A percentile compares a stretch with the other conserved stretches of the same genome.
phyloP scores from a whole-genome alignment of 2,329 filamentous ascomycete genomes.

The Aspergillus amoenus region DNA sequence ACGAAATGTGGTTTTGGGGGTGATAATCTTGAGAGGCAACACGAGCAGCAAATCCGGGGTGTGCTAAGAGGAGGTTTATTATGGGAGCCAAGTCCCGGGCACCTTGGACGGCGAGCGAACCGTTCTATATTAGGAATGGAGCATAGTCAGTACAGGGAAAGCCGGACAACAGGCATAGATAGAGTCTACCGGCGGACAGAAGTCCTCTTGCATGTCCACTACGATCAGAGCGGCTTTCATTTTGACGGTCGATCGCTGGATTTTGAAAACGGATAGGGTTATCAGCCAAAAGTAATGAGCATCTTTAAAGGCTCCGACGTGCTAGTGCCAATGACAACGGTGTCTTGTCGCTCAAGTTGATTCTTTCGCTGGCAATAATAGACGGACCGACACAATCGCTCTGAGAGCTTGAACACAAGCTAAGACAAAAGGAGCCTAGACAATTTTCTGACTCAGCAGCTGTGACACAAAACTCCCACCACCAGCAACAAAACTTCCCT shows the following conservation, averaged over 20 bases:
- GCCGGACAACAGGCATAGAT: slow-evolving; percentile 7
- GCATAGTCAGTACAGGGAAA: slow-evolving; percentile 3
- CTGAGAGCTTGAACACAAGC: not conserved
- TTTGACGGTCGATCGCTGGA: not conserved
- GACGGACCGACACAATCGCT: too few relatives aligned
- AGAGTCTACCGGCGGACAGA: slow-evolving; percentile 74
- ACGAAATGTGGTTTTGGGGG: slow-evolving; percentile 79
- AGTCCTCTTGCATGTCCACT: slow-evolving; percentile 92
- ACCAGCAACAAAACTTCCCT: slow-evolving; percentile 13
- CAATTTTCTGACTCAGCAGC: slow-evolving; percentile 17
- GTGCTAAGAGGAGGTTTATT: slow-evolving; percentile 72
- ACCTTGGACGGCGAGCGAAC: slow-evolving; percentile 75
- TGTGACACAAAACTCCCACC: slow-evolving; percentile 17
- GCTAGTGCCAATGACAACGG: not conserved
- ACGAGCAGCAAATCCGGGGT: slow-evolving; percentile 67
- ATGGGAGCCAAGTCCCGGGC: slow-evolving; percentile 68
- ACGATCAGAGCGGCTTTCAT: slow-evolving; percentile 63
- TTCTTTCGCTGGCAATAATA: not conserved
- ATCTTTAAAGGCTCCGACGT: not conserved
- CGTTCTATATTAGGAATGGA: slow-evolving; percentile 57
- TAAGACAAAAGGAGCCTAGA: not conserved
- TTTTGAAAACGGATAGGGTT: not conserved
- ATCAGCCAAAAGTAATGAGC: not conserved
- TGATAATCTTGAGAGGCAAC: slow-evolving; percentile 94
- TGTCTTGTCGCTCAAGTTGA: not conserved